Evolutionary conservation across 352 stramenopile species (phyloP).

Genomic region (Nothophytophthora sp.): DNA sequence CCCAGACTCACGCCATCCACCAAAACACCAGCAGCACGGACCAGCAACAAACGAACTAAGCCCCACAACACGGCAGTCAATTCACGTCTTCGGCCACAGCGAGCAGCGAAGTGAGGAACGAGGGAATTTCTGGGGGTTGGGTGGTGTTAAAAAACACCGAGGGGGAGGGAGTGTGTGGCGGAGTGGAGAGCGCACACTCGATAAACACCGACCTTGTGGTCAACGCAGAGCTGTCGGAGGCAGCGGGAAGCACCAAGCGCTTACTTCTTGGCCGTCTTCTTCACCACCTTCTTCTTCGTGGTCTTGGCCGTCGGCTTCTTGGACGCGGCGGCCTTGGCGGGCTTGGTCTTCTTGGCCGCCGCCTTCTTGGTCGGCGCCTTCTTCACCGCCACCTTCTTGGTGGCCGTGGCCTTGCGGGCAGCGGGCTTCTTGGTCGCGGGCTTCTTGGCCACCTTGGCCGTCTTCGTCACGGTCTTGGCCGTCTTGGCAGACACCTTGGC

Average conservation of each 20-base stretch:
- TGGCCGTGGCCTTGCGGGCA: constrained; percentile 28
- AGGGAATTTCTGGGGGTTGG: constrained; percentile 46
- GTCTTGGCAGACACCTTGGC: constrained; percentile 62
- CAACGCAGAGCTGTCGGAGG: constrained; percentile 7
- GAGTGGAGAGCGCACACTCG: constrained; percentile 3
- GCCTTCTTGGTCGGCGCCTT: constrained; percentile 79
- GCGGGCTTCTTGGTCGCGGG: constrained; percentile 37
- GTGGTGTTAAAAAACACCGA: constrained; percentile 93
- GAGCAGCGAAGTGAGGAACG: too few relatives aligned
- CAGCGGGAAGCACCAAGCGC: constrained; percentile 1
- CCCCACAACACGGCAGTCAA: background rate
- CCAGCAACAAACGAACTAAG: too few relatives aligned
- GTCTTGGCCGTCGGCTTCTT: constrained; percentile 60
- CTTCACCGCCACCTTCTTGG: constrained; percentile 61
- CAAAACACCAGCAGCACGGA: too few relatives aligned
- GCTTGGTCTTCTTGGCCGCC: constrained; percentile 47
- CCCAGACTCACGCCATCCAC: too few relatives aligned
- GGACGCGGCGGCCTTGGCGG: constrained; percentile 31
- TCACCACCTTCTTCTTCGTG: constrained; percentile 39
- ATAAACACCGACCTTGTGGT: constrained; percentile 43
- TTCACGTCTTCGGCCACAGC: too few relatives aligned
- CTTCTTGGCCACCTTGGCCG: constrained; percentile 59
- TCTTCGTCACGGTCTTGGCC: constrained; percentile 48
- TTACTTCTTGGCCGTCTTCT: constrained; percentile 74
- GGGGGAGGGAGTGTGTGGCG: constrained; percentile 8